These are phyloP conservation scores for Coemansia sp. DNA, from an alignment of 192 early-diverging fungal species.

Conservation along the genomic window DNA sequence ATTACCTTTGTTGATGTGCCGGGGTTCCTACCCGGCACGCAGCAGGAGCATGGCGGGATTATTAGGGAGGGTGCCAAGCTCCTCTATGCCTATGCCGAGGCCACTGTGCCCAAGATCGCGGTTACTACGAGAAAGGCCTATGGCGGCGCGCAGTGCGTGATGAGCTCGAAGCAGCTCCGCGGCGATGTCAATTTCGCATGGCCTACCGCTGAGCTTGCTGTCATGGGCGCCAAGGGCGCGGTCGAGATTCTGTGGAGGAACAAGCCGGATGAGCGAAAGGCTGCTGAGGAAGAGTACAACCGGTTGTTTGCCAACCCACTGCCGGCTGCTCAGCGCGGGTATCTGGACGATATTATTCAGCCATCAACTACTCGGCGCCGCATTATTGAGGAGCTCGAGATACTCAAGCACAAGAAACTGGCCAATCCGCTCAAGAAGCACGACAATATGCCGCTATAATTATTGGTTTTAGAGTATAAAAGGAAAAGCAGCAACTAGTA, in stretches of 20 bases:
- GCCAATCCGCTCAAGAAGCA: conserved; percentile 89
- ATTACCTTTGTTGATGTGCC: conserved; percentile 96
- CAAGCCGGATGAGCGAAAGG: conserved; percentile 47
- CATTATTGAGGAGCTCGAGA: conserved; percentile 85
- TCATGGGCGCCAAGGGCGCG: conserved; percentile 97
- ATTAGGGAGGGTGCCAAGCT: conserved; percentile 96
- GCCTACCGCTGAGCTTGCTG: conserved; percentile 97
- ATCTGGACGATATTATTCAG: conserved; percentile 72
- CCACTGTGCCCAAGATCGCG: conserved; percentile 95
- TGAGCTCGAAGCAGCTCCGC: conserved; percentile 93
- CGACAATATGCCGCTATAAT: conserved; percentile 88
- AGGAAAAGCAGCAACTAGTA: not conserved
- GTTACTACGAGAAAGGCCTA: conserved; percentile 96
- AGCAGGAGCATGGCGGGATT: conserved; percentile 94
- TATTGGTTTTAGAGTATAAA: not conserved
- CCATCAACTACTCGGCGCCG: conserved; percentile 71
- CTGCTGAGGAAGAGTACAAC: conserved; percentile 85
- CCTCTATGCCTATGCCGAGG: conserved; percentile 93
- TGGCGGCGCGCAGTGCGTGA: conserved; percentile 97
- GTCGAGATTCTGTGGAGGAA: conserved; percentile 94
- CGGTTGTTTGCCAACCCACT: conserved; percentile 92
- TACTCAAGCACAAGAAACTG: conserved; percentile 74
- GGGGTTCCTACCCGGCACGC: conserved; percentile 91
- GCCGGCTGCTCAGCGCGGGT: conserved; percentile 88
- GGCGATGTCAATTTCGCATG: conserved; percentile 91